These are phyloP conservation scores for Pilobolus umbonatus DNA, from an alignment of 192 early-diverging fungal genomes.

Conservation along the genomic window DNA sequence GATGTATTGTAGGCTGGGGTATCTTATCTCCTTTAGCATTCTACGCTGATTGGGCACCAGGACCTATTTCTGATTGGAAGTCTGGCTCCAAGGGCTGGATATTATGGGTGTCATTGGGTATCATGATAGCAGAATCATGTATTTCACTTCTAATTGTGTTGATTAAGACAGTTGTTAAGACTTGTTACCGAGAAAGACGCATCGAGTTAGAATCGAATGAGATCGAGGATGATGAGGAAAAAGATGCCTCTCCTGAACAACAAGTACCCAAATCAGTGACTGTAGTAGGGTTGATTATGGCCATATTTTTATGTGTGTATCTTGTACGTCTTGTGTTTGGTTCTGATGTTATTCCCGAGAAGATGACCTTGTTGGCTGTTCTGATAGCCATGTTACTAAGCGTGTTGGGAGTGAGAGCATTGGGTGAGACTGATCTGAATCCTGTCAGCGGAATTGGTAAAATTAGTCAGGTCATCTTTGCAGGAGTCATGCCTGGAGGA, in stretches of 20 bases:
- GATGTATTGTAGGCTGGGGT: slow-evolving; percentile 70
- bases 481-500: slow-evolving; percentile 64
- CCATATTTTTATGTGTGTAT: slow-evolving; percentile 55
- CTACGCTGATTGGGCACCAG: slow-evolving; percentile 66
- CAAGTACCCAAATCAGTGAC: slow-evolving; percentile 62
- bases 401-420: slow-evolving; percentile 74
- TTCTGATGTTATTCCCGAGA: slow-evolving; percentile 51
- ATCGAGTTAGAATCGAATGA: slow-evolving; percentile 32
- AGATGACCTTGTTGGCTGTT: slow-evolving; percentile 65
- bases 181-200: slow-evolving; percentile 9
- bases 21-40: slow-evolving; percentile 66
- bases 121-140: slow-evolving; percentile 73
- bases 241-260: slow-evolving; percentile 45
- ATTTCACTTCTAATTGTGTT: slow-evolving; percentile 56
- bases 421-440: slow-evolving; percentile 82
- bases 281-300: slow-evolving; percentile 58
- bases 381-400: slow-evolving; percentile 67
- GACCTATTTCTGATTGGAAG: slow-evolving; percentile 65
- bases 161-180: slow-evolving; percentile 34
- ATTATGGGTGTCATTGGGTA: slow-evolving; percentile 71
- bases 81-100: slow-evolving; percentile 72
- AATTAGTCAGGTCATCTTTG: slow-evolving; percentile 81
- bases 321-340: slow-evolving; percentile 62
- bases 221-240: slow-evolving; percentile 21
- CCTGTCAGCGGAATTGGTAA: slow-evolving; percentile 82